Conservation (phyloP, 83 land plant species). For the Isoetes engelmannii region DNA sequence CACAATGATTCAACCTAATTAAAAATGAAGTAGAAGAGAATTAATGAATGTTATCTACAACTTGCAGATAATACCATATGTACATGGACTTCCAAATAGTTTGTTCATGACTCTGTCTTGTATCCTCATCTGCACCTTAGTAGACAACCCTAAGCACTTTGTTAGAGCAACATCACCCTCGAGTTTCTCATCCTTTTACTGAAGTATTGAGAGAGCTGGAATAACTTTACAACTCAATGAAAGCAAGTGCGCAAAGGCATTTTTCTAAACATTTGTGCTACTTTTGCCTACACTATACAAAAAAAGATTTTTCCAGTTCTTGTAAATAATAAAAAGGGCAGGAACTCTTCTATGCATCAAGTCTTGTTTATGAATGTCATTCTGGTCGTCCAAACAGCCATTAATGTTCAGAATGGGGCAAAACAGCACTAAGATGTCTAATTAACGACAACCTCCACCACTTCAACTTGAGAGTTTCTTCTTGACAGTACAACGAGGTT, state of each 20-base stretch:
- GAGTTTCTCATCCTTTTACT: conserved; percentile 94
- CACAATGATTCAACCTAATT: conserved; percentile 87
- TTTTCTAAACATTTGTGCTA: no score
- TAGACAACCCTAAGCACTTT: conserved; percentile 80
- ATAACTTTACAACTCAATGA: background rate
- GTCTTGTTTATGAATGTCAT: background rate
- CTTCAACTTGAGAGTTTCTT: background rate
- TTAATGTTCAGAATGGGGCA: background rate
- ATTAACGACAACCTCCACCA: background rate
- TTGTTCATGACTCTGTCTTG: conserved; percentile 85
- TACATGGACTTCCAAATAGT: conserved; percentile 63
- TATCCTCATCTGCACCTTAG: conserved; percentile 84
- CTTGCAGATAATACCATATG: background rate
- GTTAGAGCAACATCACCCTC: conserved; percentile 97
- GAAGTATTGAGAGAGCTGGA: conserved; percentile 14
- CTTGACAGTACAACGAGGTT: background rate
- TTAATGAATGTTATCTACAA: background rate
- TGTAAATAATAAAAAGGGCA: no score
- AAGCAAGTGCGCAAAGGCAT: no score
- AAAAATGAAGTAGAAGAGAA: background rate
- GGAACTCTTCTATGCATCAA: background rate
- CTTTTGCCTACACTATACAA: no score
- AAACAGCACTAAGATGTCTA: background rate
- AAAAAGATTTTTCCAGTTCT: no score
- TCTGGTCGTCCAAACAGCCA: background rate